Evolutionary conservation across 2,329 filamentous ascomycete genomes (phyloP).

Genomic region (Arthrocladium fulminans): DNA sequence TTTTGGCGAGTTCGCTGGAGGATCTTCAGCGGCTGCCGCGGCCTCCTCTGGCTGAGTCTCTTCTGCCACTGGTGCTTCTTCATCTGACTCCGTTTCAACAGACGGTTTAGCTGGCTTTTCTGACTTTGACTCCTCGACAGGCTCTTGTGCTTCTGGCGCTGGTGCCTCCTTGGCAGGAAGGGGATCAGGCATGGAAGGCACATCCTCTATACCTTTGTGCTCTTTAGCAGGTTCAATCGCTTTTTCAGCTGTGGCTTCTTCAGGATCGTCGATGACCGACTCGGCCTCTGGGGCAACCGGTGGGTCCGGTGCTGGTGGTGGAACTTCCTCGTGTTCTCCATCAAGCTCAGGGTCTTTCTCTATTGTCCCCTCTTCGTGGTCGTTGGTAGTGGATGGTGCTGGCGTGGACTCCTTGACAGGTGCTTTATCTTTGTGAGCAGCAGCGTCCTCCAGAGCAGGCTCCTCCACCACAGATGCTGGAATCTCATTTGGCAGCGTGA

Average conservation of each 20-base stretch:
- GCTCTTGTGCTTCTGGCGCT: no score
- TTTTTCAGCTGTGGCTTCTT: not conserved
- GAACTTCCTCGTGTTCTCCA: not conserved
- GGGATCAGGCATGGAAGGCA: not conserved
- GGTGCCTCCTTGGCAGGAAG: not conserved
- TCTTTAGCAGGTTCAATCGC: not conserved
- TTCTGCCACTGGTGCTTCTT: constrained; percentile 5
- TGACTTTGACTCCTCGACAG: no score
- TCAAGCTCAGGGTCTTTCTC: not conserved
- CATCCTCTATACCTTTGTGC: not conserved
- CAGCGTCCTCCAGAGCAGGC: constrained; percentile 1
- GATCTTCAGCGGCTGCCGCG: constrained; percentile 8
- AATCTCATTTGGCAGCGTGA: constrained; percentile 10
- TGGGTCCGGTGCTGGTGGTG: not conserved
- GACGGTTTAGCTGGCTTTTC: no score
- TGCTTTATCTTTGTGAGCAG: not conserved
- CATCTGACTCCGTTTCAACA: not conserved
- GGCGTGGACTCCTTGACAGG: not conserved
- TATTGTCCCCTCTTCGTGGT: no score
- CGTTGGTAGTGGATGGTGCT: not conserved
- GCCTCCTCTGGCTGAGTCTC: not conserved
- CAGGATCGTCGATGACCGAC: not conserved
- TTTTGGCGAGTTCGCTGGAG: no score
- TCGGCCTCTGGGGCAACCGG: not conserved
- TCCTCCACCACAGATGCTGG: constrained; percentile 6